Evolutionary conservation across 768 basidiomycete genomes (phyloP).

Genomic region (Russula vinacea): DNA sequence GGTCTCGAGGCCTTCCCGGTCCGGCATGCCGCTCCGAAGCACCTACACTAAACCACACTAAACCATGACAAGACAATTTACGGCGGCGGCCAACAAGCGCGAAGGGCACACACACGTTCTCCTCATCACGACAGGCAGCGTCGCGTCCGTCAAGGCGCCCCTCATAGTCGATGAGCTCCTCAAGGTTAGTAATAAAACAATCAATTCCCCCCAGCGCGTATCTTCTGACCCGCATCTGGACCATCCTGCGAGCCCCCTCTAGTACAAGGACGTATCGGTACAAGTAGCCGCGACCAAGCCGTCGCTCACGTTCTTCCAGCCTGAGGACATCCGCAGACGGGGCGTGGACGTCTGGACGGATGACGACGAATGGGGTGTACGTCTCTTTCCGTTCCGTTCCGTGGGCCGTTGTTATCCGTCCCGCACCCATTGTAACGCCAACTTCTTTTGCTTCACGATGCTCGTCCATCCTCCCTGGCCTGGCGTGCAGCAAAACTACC

Average conservation of each 20-base stretch:
- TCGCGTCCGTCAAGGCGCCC: constrained; percentile 91
- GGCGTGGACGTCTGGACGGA: constrained; percentile 82
- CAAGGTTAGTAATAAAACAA: constrained; percentile 39
- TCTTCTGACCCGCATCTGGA: background rate
- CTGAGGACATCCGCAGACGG: constrained; percentile 45
- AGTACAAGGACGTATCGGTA: constrained; percentile 75
- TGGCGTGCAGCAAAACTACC: constrained; percentile 55
- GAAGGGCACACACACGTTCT: constrained; percentile 61
- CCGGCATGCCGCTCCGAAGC: background rate
- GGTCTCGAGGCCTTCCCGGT: too few species aligned
- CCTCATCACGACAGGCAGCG: constrained; percentile 89
- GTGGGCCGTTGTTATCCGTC: too few species aligned
- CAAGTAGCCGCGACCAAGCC: constrained; percentile 81
- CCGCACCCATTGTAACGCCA: background rate
- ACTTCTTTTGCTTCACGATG: background rate
- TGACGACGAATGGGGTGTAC: constrained; percentile 88
- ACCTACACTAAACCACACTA: too few species aligned
- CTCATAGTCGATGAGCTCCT: constrained; percentile 79
- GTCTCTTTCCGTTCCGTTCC: constrained; percentile 35
- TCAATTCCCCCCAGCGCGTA: too few species aligned
- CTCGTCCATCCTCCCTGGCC: background rate
- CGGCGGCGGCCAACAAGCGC: constrained; percentile 33
- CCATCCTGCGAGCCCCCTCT: background rate
- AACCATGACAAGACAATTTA: constrained; percentile 23
- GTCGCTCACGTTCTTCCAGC: constrained; percentile 73